Percentiles rank a stretch among this genome's conserved stretches.
phyloP scores from a whole-genome alignment of 495 filamentous ascomycete species.

The Penicillium turbatum region DNA sequence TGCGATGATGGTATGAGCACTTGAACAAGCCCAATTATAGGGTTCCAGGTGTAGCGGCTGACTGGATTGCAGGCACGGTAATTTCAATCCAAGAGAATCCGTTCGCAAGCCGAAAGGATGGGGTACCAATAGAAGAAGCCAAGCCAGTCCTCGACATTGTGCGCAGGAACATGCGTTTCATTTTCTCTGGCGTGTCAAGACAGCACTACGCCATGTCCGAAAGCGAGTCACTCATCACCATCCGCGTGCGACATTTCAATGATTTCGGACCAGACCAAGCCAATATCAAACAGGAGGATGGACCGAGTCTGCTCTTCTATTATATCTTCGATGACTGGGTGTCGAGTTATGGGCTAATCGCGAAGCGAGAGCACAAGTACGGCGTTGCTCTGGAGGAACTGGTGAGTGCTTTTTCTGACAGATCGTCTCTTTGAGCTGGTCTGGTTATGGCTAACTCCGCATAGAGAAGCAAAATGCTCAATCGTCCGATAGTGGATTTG shows the following conservation, averaged over 20 bases:
- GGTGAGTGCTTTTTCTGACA: constrained; percentile 34
- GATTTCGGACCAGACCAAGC: constrained; percentile 29
- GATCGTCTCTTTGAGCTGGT: not conserved
- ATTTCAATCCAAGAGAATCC: constrained; percentile 74
- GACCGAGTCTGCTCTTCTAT: constrained; percentile 73
- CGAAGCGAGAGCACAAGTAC: constrained; percentile 58
- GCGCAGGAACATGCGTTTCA: constrained; percentile 64
- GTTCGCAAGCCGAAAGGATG: constrained; percentile 39
- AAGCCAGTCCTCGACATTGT: constrained; percentile 47
- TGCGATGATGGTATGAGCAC: constrained; percentile 64
- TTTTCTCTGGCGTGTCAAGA: constrained; percentile 68
- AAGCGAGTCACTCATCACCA: constrained; percentile 45
- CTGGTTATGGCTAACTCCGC: constrained; percentile 1
- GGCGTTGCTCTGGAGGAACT: constrained; percentile 52
- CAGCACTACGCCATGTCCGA: constrained; percentile 37
- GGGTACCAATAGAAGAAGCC: constrained; percentile 26
- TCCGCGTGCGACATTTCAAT: constrained; percentile 45
- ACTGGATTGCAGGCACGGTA: constrained; percentile 53
- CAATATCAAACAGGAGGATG: constrained; percentile 52
- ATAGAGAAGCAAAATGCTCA: constrained; percentile 56
- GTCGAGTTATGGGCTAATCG: constrained; percentile 60
- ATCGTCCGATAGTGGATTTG: constrained; percentile 54
- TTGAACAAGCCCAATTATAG: too few species aligned
- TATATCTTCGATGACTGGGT: constrained; percentile 88
- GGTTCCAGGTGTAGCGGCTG: not conserved